Evolutionary conservation across 768 basidiomycete species (phyloP).

Genomic region (Rhizopogon rudus): DNA sequence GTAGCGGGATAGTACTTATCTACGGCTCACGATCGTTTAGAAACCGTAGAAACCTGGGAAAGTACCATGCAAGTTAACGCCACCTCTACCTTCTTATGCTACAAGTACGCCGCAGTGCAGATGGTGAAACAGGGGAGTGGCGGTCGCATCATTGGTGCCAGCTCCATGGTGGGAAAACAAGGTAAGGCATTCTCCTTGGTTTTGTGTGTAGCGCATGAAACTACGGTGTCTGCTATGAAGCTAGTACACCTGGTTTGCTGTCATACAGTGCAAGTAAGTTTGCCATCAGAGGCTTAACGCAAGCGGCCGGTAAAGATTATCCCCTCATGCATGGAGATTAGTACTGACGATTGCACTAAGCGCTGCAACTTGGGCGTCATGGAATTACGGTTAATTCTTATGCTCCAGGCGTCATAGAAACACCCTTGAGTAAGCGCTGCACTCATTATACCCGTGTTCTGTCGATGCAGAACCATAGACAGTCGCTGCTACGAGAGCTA

Average conservation of each 20-base stretch:
- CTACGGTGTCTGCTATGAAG: not conserved
- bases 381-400: conserved; percentile 37
- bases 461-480: no score
- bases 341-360: not conserved
- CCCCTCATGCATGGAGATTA: not conserved
- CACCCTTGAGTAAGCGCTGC: conserved; percentile 23
- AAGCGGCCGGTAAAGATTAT: conserved; percentile 27
- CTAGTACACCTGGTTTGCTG: no score
- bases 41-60: conserved; percentile 33
- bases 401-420: conserved; percentile 31
- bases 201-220: not conserved
- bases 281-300: conserved; percentile 36
- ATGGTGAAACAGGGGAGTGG: conserved; percentile 52
- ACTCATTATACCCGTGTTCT: not conserved
- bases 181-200: conserved; percentile 1
- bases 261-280: conserved; percentile 36
- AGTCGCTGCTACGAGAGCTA: not conserved
- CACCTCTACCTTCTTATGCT: conserved; percentile 56
- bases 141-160: conserved; percentile 50
- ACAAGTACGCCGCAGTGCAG: conserved; percentile 57
- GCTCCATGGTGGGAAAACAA: conserved; percentile 7
- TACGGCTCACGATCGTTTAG: conserved; percentile 14
- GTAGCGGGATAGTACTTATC: not conserved
- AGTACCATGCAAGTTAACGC: conserved; percentile 44
- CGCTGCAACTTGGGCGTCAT: conserved; percentile 26